A percentile compares a stretch with the other conserved stretches of the same genome.
Evolutionary conservation across 345 rosid species (phyloP).

Genomic region (Boechera retrofracta): DNA sequence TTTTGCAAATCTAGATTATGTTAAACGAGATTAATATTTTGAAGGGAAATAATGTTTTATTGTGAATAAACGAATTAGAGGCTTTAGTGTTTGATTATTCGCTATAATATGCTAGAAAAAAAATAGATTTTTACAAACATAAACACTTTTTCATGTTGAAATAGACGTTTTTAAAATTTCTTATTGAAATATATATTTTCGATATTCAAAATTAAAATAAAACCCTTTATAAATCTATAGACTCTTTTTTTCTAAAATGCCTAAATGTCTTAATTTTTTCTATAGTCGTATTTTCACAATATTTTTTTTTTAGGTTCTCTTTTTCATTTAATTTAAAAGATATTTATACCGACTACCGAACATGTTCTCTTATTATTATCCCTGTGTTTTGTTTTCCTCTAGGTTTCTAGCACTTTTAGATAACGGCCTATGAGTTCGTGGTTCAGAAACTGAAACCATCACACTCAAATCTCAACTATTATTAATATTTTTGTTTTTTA

Average conservation of each 20-base stretch:
- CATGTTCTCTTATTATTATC: not conserved
- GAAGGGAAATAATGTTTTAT: not conserved
- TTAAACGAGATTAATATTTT: not conserved
- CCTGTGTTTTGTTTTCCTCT: conserved; percentile 12
- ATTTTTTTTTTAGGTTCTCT: not conserved
- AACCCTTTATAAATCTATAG: not conserved
- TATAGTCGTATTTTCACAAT: too few relatives aligned
- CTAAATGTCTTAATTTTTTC: not conserved
- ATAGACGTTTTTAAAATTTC: not conserved
- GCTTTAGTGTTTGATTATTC: not conserved
- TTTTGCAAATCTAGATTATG: not conserved
- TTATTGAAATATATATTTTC: too few relatives aligned
- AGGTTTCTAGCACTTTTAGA: conserved; percentile 24
- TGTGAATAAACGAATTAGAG: not conserved
- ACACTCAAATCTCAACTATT: conserved; percentile 31
- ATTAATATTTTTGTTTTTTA: not conserved
- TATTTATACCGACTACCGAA: not conserved
- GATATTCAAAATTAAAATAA: too few relatives aligned
- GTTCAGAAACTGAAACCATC: conserved; percentile 31
- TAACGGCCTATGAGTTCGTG: conserved; percentile 13
- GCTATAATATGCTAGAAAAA: not conserved
- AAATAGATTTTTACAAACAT: not conserved
- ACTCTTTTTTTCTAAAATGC: not conserved
- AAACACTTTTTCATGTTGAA: not conserved
- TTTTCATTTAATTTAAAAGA: not conserved